A percentile compares a stretch with the other conserved stretches of the same genome.
These are phyloP conservation scores for Murraya koenigii DNA, from an alignment of 345 rosid species.

Conservation along the genomic window DNA sequence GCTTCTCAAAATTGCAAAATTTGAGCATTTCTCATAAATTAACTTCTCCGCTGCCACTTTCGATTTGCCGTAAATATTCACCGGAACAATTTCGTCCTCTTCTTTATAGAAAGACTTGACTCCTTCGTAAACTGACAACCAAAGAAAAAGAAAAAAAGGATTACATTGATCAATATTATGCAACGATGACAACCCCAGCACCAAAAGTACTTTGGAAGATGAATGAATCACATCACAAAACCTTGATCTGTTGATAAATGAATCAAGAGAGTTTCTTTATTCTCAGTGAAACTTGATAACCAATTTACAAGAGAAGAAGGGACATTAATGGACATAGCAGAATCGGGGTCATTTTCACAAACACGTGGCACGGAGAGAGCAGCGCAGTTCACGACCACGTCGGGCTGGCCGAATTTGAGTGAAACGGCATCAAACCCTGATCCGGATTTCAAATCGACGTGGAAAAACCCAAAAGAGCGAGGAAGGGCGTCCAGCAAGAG, in stretches of 20 bases:
- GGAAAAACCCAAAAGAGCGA: constrained; percentile 41
- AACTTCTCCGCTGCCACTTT: constrained; percentile 79
- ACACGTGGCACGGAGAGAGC: constrained; percentile 83
- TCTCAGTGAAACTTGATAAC: constrained; percentile 43
- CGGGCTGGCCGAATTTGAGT: constrained; percentile 69
- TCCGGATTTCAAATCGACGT: constrained; percentile 63
- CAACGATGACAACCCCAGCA: too few relatives aligned
- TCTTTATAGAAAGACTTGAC: constrained; percentile 88
- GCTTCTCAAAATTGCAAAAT: constrained; percentile 78
- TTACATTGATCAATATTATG: not conserved
- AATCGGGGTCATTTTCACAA: constrained; percentile 73
- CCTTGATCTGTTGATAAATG: constrained; percentile 97
- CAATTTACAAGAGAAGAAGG: constrained; percentile 73
- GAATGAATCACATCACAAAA: constrained; percentile 1
- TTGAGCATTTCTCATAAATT: constrained; percentile 53
- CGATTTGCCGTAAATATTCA: constrained; percentile 84
- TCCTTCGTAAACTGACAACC: constrained; percentile 70
- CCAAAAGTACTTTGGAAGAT: too few relatives aligned
- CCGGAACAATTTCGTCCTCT: constrained; percentile 71
- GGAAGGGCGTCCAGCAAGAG: constrained; percentile 56
- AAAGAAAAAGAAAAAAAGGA: not conserved
- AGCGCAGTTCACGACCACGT: constrained; percentile 84
- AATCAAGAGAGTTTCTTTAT: constrained; percentile 46
- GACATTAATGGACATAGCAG: constrained; percentile 68
- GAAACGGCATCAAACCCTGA: constrained; percentile 53